A percentile compares a stretch with the other conserved stretches of the same genome.
phyloP scores from a whole-genome alignment of 108 stramenopile species.

The Pseudonitzschia pungens region DNA sequence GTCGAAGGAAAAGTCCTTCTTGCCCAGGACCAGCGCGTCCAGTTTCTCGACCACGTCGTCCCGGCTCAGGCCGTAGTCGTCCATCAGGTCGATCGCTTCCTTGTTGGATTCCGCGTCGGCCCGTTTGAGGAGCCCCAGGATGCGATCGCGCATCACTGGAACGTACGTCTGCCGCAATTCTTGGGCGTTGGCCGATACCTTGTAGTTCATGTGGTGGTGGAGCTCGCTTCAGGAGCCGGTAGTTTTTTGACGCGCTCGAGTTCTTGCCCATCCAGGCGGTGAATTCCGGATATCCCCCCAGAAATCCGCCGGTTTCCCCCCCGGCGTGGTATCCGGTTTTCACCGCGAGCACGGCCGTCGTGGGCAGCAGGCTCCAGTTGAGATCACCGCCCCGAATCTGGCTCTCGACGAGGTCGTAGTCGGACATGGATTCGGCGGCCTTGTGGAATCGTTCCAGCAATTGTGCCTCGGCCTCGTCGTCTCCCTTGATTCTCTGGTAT shows the following conservation, averaged over 20 bases:
- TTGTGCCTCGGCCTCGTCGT: conserved; percentile 35
- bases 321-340: conserved; percentile 86
- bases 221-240: conserved; percentile 84
- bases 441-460: conserved; percentile 66
- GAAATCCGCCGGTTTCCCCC: conserved; percentile 72
- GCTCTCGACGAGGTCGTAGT: conserved; percentile 83
- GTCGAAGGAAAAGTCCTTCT: conserved; percentile 51
- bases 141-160: conserved; percentile 62
- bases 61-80: conserved; percentile 90
- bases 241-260: conserved; percentile 78
- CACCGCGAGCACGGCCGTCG: conserved; percentile 76
- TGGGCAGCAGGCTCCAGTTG: conserved; percentile 93
- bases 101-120: conserved; percentile 35
- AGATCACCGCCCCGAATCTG: conserved; percentile 83
- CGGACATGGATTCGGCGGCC: conserved; percentile 85
- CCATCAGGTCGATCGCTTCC: conserved; percentile 84
- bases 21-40: conserved; percentile 66
- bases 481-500: conserved; percentile 46
- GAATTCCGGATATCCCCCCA: conserved; percentile 91
- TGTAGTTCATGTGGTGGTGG: conserved; percentile 86
- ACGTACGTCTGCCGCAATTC: conserved; percentile 84
- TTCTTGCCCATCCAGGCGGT: conserved; percentile 96
- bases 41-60: conserved; percentile 95
- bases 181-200: conserved; percentile 55
- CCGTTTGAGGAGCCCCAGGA: conserved; percentile 55